Base-by-base conservation (phyloP, 2,329 filamentous ascomycete genomes). In the Fusarium irregulare region DNA sequence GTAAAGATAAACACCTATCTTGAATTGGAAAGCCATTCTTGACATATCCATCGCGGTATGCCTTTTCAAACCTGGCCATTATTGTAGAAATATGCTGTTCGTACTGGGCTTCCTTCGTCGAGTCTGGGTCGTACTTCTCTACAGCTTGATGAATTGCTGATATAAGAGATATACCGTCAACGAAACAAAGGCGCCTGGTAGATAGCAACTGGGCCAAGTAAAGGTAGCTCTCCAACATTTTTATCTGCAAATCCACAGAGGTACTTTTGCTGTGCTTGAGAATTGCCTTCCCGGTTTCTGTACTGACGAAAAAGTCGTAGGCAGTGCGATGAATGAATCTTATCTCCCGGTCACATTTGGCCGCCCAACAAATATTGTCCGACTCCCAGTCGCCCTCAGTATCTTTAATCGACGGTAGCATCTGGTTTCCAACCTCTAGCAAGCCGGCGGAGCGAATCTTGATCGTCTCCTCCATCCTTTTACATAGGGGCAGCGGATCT, bases 311-410 rank as follows among this genome's bases (percentile, higher is more conserved):
- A 6, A 63, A 62, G 5, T 62, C 57, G 0, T 44, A 20, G 14
- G 20, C 60, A 16, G 60, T 63, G 2, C 57, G 60, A 12, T 63
- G 60, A 7, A 63, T 30, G 7, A 63, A 63, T 0, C 1, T 1
- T 1, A 63, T n/a, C 2, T 0, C 4, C 5, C 32, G 30, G 0
- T 0, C 18, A 1, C 55, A 20, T 3, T 8, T 0, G 11, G 0
- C 6, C 3, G 3, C 13, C 30, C 30, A 16, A 11, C 4, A 1
- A 7, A 0, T 1, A 6, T 1, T 0, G 0, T 10, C 2, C 0
- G 2, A 1, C 0, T 13, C 7, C 14, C 9, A 4, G 4, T 9
- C 8, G 21, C 4, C 21, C 3, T 21, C 4, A 21, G 4, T 4
- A 9, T 25, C 25, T 27, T 27, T 21, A 4, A 3, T 4, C 21